Evolutionary conservation across 2,329 filamentous ascomycete species (phyloP).

Genomic region (Teratosphaeria zuluensis): DNA sequence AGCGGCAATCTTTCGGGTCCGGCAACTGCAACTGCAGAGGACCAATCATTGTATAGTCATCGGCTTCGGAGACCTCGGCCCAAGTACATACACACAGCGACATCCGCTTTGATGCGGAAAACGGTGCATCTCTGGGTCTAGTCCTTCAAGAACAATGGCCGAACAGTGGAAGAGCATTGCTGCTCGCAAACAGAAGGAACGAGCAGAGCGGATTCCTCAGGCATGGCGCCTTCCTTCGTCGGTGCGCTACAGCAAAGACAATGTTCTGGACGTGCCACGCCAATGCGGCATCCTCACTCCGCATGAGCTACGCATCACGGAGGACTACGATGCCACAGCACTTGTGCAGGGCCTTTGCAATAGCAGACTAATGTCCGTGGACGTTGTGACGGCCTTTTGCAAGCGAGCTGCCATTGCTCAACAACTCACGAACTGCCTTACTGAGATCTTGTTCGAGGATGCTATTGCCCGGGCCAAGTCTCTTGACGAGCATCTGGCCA

Average conservation of each 20-base stretch:
- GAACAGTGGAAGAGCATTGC: constrained; percentile 33
- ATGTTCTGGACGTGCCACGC: constrained; percentile 42
- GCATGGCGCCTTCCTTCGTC: constrained; percentile 33
- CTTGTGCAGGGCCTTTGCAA: constrained; percentile 28
- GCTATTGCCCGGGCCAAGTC: constrained; percentile 30
- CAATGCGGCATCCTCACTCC: constrained; percentile 43
- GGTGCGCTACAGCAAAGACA: constrained; percentile 12
- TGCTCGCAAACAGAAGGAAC: constrained; percentile 34
- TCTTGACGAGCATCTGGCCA: constrained; percentile 29
- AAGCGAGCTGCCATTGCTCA: constrained; percentile 40
- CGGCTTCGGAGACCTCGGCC: not conserved
- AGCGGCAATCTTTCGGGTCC: too few species aligned
- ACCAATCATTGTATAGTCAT: not conserved
- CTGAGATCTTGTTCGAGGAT: constrained; percentile 29
- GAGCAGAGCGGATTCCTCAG: constrained; percentile 31
- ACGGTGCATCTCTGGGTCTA: not conserved
- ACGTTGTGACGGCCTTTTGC: constrained; percentile 34
- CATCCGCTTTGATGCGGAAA: not conserved
- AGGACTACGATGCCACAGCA: constrained; percentile 39
- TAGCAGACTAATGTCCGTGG: constrained; percentile 26
- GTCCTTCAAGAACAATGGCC: constrained; percentile 15
- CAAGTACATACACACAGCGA: not conserved
- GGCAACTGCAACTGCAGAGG: not conserved
- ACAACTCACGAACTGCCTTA: constrained; percentile 24
- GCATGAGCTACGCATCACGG: constrained; percentile 47